Conservation (phyloP, 2,329 filamentous ascomycete species). For the Diplodia sapinea region DNA sequence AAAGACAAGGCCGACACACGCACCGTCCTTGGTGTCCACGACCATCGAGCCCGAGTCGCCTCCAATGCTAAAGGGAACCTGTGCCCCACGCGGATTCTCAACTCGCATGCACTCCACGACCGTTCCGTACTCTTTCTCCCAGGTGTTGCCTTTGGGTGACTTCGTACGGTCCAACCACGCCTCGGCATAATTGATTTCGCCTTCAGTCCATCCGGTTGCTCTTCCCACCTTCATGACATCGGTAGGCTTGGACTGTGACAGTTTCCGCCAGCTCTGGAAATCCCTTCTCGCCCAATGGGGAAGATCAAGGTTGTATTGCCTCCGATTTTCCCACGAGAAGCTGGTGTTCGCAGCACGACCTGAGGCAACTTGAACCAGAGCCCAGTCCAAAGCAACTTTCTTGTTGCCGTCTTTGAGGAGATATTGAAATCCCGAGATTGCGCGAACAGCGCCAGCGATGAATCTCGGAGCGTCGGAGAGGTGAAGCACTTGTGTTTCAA, state of each 20-base stretch:
- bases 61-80: neutral
- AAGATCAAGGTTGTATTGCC: too few species aligned
- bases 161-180: neutral
- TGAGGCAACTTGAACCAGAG: too few species aligned
- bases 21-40: neutral
- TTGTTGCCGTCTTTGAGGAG: too few species aligned
- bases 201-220: neutral
- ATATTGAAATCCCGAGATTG: too few species aligned
- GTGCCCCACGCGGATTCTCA: neutral
- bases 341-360: too few species aligned
- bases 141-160: too few species aligned
- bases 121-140: neutral
- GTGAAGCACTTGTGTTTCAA: too few species aligned
- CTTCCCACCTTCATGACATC: neutral
- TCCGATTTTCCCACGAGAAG: too few species aligned
- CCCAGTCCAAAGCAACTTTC: too few species aligned
- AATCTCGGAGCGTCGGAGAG: too few species aligned
- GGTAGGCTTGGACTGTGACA: neutral
- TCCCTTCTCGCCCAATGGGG: too few species aligned
- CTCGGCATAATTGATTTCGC: neutral
- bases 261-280: neutral
- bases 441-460: too few species aligned
- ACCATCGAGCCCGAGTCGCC: neutral
- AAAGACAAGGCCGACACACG: neutral
- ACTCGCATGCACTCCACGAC: neutral